Evolutionary conservation across 192 early-diverging fungal genomes (phyloP).

Genomic region (Coemansia sp.): DNA sequence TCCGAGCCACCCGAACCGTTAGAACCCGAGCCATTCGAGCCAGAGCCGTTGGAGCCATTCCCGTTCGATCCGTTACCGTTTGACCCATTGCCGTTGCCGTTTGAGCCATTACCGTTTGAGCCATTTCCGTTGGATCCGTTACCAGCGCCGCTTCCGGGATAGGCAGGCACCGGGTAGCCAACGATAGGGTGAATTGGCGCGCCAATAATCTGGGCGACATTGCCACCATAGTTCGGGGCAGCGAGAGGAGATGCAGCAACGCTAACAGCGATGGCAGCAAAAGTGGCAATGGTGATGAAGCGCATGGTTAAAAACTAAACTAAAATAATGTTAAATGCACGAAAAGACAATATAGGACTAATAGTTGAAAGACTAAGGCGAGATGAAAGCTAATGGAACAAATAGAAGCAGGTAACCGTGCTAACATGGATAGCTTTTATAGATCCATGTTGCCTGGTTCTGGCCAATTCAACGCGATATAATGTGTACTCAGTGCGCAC

Average conservation of each 20-base stretch:
- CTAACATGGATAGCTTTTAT: neutral
- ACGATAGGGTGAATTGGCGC: conserved; percentile 10
- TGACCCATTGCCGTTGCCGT: conserved; percentile 21
- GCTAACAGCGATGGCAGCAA: conserved; percentile 28
- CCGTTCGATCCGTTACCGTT: conserved; percentile 18
- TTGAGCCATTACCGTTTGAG: conserved; percentile 5
- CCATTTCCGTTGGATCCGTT: conserved; percentile 6
- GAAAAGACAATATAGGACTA: neutral
- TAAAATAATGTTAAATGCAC: neutral
- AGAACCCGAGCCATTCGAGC: conserved; percentile 20
- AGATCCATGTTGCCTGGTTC: neutral
- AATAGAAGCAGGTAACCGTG: neutral
- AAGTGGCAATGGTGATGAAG: conserved; percentile 24
- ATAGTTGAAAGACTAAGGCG: neutral
- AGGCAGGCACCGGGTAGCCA: conserved; percentile 13
- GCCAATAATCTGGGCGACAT: conserved; percentile 26
- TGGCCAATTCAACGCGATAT: neutral
- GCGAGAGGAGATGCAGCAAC: conserved; percentile 39
- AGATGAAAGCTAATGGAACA: neutral
- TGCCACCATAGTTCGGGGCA: conserved; percentile 38
- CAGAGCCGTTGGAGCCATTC: conserved; percentile 17
- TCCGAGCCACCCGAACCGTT: conserved; percentile 13
- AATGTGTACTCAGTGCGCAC: neutral
- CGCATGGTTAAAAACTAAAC: conserved; percentile 28
- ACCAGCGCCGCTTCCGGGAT: conserved; percentile 23